Evolutionary conservation across 2,329 filamentous ascomycete genomes (phyloP).

Genomic region (Colletotrichum plurivorum): DNA sequence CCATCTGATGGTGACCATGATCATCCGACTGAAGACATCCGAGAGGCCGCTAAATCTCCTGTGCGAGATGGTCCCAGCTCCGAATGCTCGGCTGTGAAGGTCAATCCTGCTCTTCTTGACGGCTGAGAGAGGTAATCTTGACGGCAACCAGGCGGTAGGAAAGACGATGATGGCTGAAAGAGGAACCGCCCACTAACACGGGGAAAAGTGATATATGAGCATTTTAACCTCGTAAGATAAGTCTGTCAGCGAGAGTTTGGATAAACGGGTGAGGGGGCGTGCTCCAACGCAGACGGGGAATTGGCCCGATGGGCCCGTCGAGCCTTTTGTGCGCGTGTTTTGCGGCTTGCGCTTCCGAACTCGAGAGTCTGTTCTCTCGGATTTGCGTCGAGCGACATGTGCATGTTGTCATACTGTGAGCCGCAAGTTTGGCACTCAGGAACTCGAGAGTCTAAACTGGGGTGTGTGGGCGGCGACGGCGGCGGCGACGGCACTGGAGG

Average conservation of each 20-base stretch:
- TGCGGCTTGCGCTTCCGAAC: slow-evolving; percentile 9
- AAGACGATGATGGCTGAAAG: too few relatives aligned
- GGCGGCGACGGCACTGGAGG: background rate
- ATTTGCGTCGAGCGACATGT: too few relatives aligned
- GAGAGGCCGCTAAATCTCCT: too few relatives aligned
- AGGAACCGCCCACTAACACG: too few relatives aligned
- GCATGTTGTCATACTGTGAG: background rate
- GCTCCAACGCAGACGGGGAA: slow-evolving; percentile 8
- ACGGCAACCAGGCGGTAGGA: background rate
- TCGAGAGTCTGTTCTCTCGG: background rate
- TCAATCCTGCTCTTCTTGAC: background rate
- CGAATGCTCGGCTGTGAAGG: background rate
- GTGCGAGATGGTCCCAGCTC: too few relatives aligned
- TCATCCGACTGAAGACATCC: too few relatives aligned
- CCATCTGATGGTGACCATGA: too few relatives aligned
- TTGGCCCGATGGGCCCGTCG: slow-evolving; percentile 7
- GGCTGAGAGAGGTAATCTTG: background rate
- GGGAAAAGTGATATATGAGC: slow-evolving; percentile 5
- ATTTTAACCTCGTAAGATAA: background rate
- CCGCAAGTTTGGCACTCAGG: background rate
- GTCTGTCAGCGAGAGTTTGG: slow-evolving; percentile 13
- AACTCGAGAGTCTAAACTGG: background rate
- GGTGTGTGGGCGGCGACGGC: background rate
- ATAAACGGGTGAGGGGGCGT: background rate
- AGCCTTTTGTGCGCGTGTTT: slow-evolving; percentile 6